Conservation (phyloP, 1,139 yeast species). For the Geotrichum citri-aurantii region DNA sequence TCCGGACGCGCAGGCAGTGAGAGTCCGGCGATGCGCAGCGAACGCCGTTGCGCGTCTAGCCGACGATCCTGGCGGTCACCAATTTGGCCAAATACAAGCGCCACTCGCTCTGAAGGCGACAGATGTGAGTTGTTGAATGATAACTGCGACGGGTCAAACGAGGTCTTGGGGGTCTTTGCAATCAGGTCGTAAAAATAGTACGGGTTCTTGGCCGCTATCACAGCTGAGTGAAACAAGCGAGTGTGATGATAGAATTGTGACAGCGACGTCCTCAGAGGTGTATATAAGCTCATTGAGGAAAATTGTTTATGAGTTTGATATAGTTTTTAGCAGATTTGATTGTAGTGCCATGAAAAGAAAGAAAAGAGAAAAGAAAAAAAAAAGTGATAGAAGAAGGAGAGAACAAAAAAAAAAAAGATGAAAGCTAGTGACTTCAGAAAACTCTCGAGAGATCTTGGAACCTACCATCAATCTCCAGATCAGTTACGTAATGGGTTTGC, state of each 20-base stretch:
- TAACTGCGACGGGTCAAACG: conserved; percentile 25
- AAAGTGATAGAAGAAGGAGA: background rate
- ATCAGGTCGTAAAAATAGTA: conserved; percentile 29
- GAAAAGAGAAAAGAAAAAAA: no score
- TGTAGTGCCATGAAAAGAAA: background rate
- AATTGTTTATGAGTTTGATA: background rate
- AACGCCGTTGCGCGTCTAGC: conserved; percentile 28
- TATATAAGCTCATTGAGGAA: background rate
- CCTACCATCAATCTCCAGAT: background rate
- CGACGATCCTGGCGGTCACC: conserved; percentile 36
- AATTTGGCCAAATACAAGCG: conserved; percentile 37
- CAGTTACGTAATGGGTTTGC: background rate
- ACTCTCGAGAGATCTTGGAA: background rate
- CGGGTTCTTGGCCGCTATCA: background rate
- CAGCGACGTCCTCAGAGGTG: background rate
- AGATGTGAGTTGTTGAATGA: conserved; percentile 19
- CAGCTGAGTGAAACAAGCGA: background rate
- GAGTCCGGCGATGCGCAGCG: conserved; percentile 56
- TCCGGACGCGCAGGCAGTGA: conserved; percentile 72
- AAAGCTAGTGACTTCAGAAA: background rate
- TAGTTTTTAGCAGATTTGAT: no score
- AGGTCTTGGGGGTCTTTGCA: conserved; percentile 13
- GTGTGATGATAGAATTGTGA: background rate
- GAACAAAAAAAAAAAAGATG: background rate
- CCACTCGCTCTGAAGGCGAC: conserved; percentile 21